Evolutionary conservation across 2,329 filamentous ascomycete species (phyloP).

Genomic region (Fulvia fulva): DNA sequence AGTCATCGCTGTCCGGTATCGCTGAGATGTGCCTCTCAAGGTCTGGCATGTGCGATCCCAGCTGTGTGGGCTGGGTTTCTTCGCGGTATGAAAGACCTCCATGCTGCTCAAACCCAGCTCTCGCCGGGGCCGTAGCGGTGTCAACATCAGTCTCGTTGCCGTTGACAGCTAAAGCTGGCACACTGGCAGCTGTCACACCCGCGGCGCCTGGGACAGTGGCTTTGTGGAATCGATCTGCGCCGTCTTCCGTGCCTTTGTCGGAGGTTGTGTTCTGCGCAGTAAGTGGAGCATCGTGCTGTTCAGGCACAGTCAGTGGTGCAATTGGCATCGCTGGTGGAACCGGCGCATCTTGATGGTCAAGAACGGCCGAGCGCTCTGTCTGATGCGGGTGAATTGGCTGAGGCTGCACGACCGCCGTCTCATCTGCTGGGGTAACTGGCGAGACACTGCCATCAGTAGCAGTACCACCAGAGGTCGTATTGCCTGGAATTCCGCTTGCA

Average conservation of each 20-base stretch:
- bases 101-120: constrained; percentile 16
- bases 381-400: background rate
- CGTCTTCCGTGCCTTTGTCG: background rate
- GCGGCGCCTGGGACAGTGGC: background rate
- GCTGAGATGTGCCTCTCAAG: constrained; percentile 33
- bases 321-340: background rate
- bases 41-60: constrained; percentile 18
- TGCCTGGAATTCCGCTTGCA: background rate
- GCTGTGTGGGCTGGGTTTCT: background rate
- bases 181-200: background rate
- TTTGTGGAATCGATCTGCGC: constrained; percentile 5
- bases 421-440: background rate
- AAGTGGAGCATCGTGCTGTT: background rate
- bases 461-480: background rate
- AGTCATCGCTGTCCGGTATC: constrained; percentile 26
- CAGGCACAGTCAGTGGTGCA: background rate
- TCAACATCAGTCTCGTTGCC: constrained; percentile 1
- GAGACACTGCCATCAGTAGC: background rate
- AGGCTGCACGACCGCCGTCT: background rate
- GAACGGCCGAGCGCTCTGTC: background rate
- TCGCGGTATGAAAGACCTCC: constrained; percentile 5
- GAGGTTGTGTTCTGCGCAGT: background rate
- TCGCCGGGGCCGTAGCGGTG: background rate
- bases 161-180: constrained; percentile 7
- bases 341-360: background rate